A percentile compares a stretch with the other conserved stretches of the same genome.
phyloP scores from a whole-genome alignment of 148 eudicot genomes.

The Hydrangea macrophylla region DNA sequence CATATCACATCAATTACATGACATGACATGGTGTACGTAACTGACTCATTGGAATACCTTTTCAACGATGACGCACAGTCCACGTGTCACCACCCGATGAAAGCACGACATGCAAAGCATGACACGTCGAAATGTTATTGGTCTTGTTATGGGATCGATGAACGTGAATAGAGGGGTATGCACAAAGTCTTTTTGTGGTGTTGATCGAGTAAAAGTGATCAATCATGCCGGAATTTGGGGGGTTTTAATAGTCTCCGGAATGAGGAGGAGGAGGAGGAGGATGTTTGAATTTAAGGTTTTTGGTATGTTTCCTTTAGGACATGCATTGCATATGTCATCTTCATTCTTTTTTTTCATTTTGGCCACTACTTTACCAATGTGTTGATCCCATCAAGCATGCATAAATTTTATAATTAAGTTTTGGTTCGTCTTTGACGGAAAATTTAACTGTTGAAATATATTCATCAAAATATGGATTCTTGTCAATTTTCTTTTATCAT shows the following conservation, averaged over 20 bases:
- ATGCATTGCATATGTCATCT: constrained; percentile 12
- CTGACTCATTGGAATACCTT: too few relatives aligned
- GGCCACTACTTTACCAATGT: too few relatives aligned
- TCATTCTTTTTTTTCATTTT: not conserved
- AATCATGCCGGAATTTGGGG: constrained; percentile 12
- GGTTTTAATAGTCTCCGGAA: constrained; percentile 7
- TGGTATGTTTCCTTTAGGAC: constrained; percentile 18
- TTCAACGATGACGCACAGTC: not conserved
- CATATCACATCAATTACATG: too few relatives aligned
- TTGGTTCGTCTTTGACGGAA: too few relatives aligned
- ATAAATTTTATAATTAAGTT: too few relatives aligned
- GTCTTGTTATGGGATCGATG: not conserved
- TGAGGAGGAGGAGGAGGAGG: too few relatives aligned
- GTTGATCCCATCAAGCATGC: too few relatives aligned
- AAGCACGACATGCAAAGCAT: not conserved
- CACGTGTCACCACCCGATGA: not conserved
- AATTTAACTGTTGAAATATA: too few relatives aligned
- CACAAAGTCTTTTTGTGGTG: not conserved
- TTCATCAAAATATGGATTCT: too few relatives aligned
- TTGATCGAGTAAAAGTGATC: not conserved
- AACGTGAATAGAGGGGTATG: not conserved
- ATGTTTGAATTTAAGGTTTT: constrained; percentile 1
- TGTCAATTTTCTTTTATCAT: too few relatives aligned
- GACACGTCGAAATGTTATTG: not conserved
- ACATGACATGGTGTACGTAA: too few relatives aligned